These are phyloP conservation scores for Kappamyces sp. DNA, from an alignment of 192 early-diverging fungal genomes.

Conservation along the genomic window DNA sequence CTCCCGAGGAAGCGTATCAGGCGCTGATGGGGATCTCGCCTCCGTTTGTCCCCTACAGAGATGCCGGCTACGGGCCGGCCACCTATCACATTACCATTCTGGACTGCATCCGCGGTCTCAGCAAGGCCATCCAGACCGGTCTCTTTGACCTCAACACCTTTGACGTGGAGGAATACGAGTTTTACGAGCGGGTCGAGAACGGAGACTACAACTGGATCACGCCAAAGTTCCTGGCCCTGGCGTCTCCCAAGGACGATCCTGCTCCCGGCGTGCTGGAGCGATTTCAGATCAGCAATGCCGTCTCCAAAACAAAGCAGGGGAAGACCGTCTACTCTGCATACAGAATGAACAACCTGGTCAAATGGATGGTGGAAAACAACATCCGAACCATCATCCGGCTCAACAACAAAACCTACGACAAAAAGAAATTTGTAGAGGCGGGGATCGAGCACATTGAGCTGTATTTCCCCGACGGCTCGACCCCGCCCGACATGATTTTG, in stretches of 20 bases:
- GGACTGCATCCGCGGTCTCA: constrained; percentile 61
- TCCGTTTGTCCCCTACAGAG: constrained; percentile 60
- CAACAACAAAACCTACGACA: constrained; percentile 64
- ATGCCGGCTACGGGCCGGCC: constrained; percentile 63
- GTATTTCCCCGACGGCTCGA: constrained; percentile 66
- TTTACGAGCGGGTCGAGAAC: constrained; percentile 62
- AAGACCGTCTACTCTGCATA: constrained; percentile 28
- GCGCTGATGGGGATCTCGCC: constrained; percentile 45
- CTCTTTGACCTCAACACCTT: constrained; percentile 54
- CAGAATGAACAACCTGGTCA: constrained; percentile 44
- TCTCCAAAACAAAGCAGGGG: constrained; percentile 14
- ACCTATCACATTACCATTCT: constrained; percentile 61
- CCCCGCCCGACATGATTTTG: constrained; percentile 58
- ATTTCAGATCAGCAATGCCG: neutral
- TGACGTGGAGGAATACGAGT: constrained; percentile 66
- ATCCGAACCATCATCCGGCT: constrained; percentile 53
- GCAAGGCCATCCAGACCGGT: constrained; percentile 51
- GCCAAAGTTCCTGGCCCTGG: constrained; percentile 66
- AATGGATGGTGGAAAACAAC: constrained; percentile 43
- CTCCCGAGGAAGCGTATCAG: constrained; percentile 57
- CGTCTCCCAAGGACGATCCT: constrained; percentile 54
- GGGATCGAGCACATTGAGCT: constrained; percentile 64
- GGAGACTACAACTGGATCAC: constrained; percentile 74
- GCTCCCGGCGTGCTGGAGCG: neutral
- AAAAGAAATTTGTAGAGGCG: constrained; percentile 40